A percentile compares a stretch with the other conserved stretches of the same genome.
Conservation (phyloP, 768 basidiomycete species). For the Trametes maxima region DNA sequence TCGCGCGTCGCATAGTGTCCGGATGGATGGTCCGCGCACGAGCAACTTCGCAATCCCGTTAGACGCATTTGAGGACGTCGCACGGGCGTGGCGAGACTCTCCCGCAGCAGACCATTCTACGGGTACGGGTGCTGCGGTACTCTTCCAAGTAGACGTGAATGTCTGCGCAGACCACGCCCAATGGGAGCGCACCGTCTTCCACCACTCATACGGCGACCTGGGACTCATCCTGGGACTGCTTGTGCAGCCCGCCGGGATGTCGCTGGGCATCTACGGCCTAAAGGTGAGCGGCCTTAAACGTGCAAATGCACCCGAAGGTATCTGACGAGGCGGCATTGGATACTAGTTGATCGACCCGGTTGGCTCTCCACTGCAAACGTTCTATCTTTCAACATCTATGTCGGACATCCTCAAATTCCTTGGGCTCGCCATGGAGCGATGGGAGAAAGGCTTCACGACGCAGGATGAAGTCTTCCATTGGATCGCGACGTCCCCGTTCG, state of each 20-base stretch:
- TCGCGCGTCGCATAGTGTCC: constrained; percentile 50
- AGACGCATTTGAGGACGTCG: constrained; percentile 41
- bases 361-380: constrained; percentile 38
- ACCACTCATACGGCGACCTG: constrained; percentile 69
- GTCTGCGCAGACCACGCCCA: constrained; percentile 54
- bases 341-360: constrained; percentile 39
- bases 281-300: constrained; percentile 43
- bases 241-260: constrained; percentile 52
- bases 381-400: constrained; percentile 54
- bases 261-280: constrained; percentile 55
- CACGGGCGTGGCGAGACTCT: constrained; percentile 32
- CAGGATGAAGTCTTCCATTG: constrained; percentile 60
- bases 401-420: constrained; percentile 56
- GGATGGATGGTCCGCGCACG: constrained; percentile 54
- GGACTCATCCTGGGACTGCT: constrained; percentile 69
- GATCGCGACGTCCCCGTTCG: constrained; percentile 55
- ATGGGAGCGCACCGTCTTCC: constrained; percentile 54
- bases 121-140: constrained; percentile 23
- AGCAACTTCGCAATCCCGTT: constrained; percentile 65
- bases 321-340: not conserved
- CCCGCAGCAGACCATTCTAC: constrained; percentile 28
- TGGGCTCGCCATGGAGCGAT: constrained; percentile 54
- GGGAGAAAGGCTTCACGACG: constrained; percentile 56
- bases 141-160: constrained; percentile 64
- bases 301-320: not conserved